phyloP scores from a whole-genome alignment of 1,284 basidiomycete genomes.

The Ceratobasidium sp. region DNA sequence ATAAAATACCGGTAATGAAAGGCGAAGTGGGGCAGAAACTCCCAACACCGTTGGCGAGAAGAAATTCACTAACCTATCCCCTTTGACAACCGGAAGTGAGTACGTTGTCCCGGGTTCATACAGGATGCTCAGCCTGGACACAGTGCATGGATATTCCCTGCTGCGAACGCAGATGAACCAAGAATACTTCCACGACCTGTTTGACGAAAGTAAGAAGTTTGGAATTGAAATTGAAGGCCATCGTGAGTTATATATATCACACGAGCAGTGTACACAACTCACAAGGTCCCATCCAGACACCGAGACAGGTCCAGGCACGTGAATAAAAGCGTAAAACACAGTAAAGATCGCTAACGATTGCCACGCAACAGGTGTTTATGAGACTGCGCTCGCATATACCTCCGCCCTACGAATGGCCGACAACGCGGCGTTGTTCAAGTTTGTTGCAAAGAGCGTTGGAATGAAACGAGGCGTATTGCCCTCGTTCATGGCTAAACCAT shows the following conservation, averaged over 20 bases:
- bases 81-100: conserved; percentile 92
- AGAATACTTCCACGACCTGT: conserved; percentile 91
- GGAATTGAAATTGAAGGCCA: conserved; percentile 91
- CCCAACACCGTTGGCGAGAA: conserved; percentile 82
- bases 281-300: conserved; percentile 72
- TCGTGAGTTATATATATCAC: conserved; percentile 68
- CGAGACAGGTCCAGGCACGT: conserved; percentile 86
- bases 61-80: conserved; percentile 77
- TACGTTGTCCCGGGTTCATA: conserved; percentile 47
- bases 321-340: conserved; percentile 5
- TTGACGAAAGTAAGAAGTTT: conserved; percentile 81
- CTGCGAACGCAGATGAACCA: conserved; percentile 89
- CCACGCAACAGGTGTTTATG: conserved; percentile 74
- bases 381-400: conserved; percentile 94
- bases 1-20: background rate
- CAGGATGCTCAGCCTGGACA: background rate
- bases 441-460: conserved; percentile 90
- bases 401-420: conserved; percentile 90
- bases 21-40: conserved; percentile 70
- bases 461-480: conserved; percentile 91
- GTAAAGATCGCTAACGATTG: conserved; percentile 36
- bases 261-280: conserved; percentile 35
- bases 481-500: conserved; percentile 99
- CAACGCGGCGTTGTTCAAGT: conserved; percentile 94
- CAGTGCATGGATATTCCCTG: conserved; percentile 95